phyloP scores from a whole-genome alignment of 192 early-diverging fungal genomes.

The Dissophora globulifera region DNA sequence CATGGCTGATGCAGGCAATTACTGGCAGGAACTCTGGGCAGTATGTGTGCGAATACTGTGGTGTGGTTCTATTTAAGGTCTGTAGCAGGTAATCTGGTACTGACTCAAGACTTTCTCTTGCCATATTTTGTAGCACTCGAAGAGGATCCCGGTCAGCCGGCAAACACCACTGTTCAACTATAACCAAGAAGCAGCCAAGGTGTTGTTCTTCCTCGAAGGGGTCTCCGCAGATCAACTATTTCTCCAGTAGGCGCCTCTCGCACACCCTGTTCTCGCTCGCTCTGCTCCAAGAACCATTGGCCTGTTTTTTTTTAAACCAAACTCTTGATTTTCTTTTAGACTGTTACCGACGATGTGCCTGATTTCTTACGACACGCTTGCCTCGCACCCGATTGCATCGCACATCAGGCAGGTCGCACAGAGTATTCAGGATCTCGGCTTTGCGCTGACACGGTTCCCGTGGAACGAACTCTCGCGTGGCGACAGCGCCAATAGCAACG shows the following conservation, averaged over 20 bases:
- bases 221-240: slow-evolving; percentile 22
- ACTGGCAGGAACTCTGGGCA: slow-evolving; percentile 90
- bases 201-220: slow-evolving; percentile 33
- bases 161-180: slow-evolving; percentile 88
- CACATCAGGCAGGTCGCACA: slow-evolving; percentile 56
- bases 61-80: background rate
- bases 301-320: background rate
- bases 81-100: background rate
- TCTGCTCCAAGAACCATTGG: too few relatives aligned
- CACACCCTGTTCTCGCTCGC: too few relatives aligned
- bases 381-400: slow-evolving; percentile 63
- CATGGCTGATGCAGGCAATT: slow-evolving; percentile 83
- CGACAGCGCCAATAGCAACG: background rate
- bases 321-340: slow-evolving; percentile 1
- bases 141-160: slow-evolving; percentile 66
- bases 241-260: slow-evolving; percentile 32
- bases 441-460: slow-evolving; percentile 48
- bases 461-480: slow-evolving; percentile 65
- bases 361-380: slow-evolving; percentile 80
- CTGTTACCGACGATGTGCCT: slow-evolving; percentile 64
- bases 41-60: slow-evolving; percentile 40
- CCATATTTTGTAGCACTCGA: slow-evolving; percentile 51
- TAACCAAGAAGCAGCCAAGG: slow-evolving; percentile 80
- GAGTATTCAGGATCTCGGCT: slow-evolving; percentile 46
- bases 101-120: background rate